Percentiles rank a stretch among this genome's conserved stretches.
Evolutionary conservation across 2,329 filamentous ascomycete species (phyloP).

Genomic region (Pseudogymnoascus verrucosus): DNA sequence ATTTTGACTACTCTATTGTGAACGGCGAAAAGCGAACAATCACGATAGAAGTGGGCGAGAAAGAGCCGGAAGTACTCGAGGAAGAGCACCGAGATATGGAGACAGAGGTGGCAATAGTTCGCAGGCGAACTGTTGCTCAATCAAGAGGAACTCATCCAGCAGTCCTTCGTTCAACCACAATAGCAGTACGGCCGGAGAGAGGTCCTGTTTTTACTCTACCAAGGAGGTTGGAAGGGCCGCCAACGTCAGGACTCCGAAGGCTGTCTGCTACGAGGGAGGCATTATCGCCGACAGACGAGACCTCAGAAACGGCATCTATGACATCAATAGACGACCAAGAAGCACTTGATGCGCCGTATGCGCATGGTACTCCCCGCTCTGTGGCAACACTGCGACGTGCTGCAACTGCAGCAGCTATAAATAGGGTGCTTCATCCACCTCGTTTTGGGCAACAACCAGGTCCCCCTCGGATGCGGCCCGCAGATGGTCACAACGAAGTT

Average conservation of each 20-base stretch:
- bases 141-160: conserved; percentile 40
- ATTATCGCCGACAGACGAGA: conserved; percentile 8
- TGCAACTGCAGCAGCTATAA: conserved; percentile 68
- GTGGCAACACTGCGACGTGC: conserved; percentile 63
- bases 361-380: conserved; percentile 64
- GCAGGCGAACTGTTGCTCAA: conserved; percentile 63
- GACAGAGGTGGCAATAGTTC: conserved; percentile 70
- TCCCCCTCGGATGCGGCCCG: conserved; percentile 55
- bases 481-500: conserved; percentile 62
- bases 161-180: conserved; percentile 43
- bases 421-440: conserved; percentile 56
- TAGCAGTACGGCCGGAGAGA: conserved; percentile 18
- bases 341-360: conserved; percentile 62
- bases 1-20: conserved; percentile 57
- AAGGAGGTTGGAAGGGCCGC: neutral
- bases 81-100: conserved; percentile 69
- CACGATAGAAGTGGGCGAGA: conserved; percentile 66
- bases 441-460: conserved; percentile 40
- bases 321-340: conserved; percentile 31
- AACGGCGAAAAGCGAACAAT: conserved; percentile 51
- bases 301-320: conserved; percentile 21
- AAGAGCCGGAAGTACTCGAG: conserved; percentile 59
- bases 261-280: conserved; percentile 13
- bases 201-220: neutral
- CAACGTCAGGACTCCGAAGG: neutral